Conservation (phyloP, 805 yeast species). For the Spathaspora girioi region DNA sequence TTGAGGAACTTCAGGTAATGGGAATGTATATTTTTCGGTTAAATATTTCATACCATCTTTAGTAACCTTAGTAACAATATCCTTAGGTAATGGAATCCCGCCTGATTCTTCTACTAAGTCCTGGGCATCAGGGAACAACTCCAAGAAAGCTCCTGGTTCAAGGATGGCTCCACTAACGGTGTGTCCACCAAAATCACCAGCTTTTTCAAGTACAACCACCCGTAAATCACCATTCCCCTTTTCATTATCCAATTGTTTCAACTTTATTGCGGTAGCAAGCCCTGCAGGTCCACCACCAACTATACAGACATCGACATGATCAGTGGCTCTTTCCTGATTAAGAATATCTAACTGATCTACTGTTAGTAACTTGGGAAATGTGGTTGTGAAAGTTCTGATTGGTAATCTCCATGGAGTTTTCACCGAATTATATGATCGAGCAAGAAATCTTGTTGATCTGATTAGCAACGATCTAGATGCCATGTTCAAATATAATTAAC, state of each 20-base stretch:
- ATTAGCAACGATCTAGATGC: background rate
- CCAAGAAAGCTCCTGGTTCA: constrained; percentile 85
- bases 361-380: background rate
- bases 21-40: constrained; percentile 54
- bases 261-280: constrained; percentile 83
- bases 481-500: background rate
- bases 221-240: constrained; percentile 64
- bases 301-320: constrained; percentile 88
- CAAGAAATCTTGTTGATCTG: background rate
- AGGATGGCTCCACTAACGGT: constrained; percentile 91
- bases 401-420: background rate
- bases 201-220: constrained; percentile 88
- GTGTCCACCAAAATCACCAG: constrained; percentile 90
- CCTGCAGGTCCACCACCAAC: constrained; percentile 99
- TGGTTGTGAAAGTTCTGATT: background rate
- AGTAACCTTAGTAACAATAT: constrained; percentile 69
- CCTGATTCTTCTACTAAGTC: constrained; percentile 41
- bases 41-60: constrained; percentile 71
- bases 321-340: constrained; percentile 70
- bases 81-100: constrained; percentile 76
- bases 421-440: background rate
- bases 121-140: constrained; percentile 72
- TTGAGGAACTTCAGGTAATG: constrained; percentile 92
- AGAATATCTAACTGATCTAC: constrained; percentile 44
- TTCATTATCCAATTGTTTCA: constrained; percentile 79